A percentile compares a stretch with the other conserved stretches of the same genome.
Conservation (phyloP, 805 yeast genomes). For the Starmerella etchellsii region DNA sequence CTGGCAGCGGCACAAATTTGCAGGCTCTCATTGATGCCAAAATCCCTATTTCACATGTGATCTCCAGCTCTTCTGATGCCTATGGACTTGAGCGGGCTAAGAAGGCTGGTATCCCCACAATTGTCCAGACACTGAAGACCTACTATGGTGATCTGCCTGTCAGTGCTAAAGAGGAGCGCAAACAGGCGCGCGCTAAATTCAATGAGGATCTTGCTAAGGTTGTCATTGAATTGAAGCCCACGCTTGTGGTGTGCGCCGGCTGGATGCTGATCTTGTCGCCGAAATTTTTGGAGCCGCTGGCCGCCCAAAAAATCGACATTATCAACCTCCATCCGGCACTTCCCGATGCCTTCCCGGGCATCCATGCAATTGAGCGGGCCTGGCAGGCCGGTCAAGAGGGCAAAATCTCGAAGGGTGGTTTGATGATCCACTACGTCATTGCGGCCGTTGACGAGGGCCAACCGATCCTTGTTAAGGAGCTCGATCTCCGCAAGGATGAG, state of each 20-base stretch:
- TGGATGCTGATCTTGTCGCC: slow-evolving; percentile 92
- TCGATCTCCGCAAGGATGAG: slow-evolving; percentile 60
- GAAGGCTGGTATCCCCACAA: slow-evolving; percentile 54
- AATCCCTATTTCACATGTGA: slow-evolving; percentile 53
- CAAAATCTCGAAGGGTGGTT: slow-evolving; percentile 62
- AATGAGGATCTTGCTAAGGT: slow-evolving; percentile 65
- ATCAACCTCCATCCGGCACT: slow-evolving; percentile 94
- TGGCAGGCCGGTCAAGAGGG: slow-evolving; percentile 92
- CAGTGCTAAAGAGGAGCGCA: slow-evolving; percentile 46
- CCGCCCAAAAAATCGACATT: slow-evolving; percentile 51
- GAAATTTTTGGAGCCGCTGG: slow-evolving; percentile 54
- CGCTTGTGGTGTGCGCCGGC: slow-evolving; percentile 91
- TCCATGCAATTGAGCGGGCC: slow-evolving; percentile 91
- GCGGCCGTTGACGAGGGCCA: slow-evolving; percentile 90
- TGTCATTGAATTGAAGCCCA: slow-evolving; percentile 52
- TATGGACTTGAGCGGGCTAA: slow-evolving; percentile 75
- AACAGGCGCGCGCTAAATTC: slow-evolving; percentile 51
- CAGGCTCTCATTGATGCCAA: slow-evolving; percentile 84
- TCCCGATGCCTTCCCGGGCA: slow-evolving; percentile 95
- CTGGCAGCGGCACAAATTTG: slow-evolving; percentile 91
- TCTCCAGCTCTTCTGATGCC: slow-evolving; percentile 78
- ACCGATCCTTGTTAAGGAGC: slow-evolving; percentile 71
- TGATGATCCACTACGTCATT: slow-evolving; percentile 95
- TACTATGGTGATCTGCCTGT: slow-evolving; percentile 69
- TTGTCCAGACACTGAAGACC: slow-evolving; percentile 51